A percentile compares a stretch with the other conserved stretches of the same genome.
Evolutionary conservation across 257 asterid species (phyloP).

Genomic region (Anisodus tanguticus): DNA sequence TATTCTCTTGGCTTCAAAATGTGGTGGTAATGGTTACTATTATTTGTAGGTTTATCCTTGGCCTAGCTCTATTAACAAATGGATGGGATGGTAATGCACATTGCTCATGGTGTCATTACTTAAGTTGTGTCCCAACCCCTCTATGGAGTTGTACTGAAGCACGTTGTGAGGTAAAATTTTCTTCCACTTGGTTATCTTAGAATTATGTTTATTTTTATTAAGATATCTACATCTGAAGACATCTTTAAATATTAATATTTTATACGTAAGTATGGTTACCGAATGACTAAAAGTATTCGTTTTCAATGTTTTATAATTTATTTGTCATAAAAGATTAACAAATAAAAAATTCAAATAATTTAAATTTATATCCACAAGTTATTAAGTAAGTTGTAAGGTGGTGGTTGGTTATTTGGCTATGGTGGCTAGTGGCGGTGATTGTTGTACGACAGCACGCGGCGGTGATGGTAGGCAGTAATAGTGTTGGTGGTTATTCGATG

Average conservation of each 20-base stretch:
- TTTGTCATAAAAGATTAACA: neutral
- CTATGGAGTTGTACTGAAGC: constrained; percentile 74
- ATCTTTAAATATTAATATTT: neutral
- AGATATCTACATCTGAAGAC: neutral
- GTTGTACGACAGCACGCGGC: neutral
- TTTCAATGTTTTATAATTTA: neutral
- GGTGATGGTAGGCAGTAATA: too few species aligned
- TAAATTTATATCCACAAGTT: neutral
- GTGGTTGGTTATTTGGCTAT: neutral
- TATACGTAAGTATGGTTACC: neutral
- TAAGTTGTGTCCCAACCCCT: constrained; percentile 89
- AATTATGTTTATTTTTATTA: neutral
- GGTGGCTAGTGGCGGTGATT: neutral
- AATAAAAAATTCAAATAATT: neutral
- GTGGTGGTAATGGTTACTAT: neutral
- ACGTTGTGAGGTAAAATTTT: constrained; percentile 58
- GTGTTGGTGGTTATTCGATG: neutral
- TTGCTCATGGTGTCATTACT: constrained; percentile 86
- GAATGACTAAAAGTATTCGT: neutral
- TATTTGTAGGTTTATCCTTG: constrained; percentile 55
- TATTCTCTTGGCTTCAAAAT: neutral
- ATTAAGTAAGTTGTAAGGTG: neutral
- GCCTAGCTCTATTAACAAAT: constrained; percentile 48
- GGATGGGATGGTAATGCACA: constrained; percentile 82
- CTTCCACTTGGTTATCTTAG: neutral